Evolutionary conservation across 225 moss, liverwort and hornwort species (phyloP), one percentile per base, ranked within the genome.

Genomic region (Physcomitrellopsis africana): DNA sequence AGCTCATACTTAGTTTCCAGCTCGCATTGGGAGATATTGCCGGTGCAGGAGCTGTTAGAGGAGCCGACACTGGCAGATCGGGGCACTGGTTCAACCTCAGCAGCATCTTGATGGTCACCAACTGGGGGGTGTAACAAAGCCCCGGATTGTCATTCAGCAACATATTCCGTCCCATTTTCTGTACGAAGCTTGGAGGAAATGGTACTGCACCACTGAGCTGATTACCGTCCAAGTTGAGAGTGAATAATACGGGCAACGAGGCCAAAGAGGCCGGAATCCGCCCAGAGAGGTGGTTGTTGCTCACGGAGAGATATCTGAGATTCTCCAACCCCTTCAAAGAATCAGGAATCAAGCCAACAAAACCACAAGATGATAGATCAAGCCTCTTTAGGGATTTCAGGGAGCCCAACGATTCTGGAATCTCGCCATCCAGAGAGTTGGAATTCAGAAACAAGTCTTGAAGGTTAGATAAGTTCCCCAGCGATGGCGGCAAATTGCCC

Each of bases 141-240:
- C 77, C 87, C 0, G 81, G 60, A 12, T 87, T 87, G 27, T 58
- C 79, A 8, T 29, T 41, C 29, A 87, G 9, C 49, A 67, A 19
- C 72, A 87, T 11, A 23, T 87, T 87, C 3, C 79, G 69, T 0
- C 87, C 87, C 84, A 87, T 84, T 49, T 42, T 77, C 63, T 80
- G 63, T 18, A 87, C 51, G 42, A 87, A 87, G 2, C 22, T 63
- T 0, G 71, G 27, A 1, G 84, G 26, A 29, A 87, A 87, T 0
- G 91, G 91, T 54, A 95, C 18, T 0, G 46, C 51, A 0, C 95
- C 95, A 27, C 77, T 76, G 17, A 95, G 64, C 37, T 63, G 55
- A 46, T 95, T 95, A 11, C 77, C 71, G 7, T 75, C 80, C 20
- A 91, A 29, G 7, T 79, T 72, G 22, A 91, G 51, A 1, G 83